Conservation (phyloP, 176 grass and related monocot species). For the Musa itinerans region DNA sequence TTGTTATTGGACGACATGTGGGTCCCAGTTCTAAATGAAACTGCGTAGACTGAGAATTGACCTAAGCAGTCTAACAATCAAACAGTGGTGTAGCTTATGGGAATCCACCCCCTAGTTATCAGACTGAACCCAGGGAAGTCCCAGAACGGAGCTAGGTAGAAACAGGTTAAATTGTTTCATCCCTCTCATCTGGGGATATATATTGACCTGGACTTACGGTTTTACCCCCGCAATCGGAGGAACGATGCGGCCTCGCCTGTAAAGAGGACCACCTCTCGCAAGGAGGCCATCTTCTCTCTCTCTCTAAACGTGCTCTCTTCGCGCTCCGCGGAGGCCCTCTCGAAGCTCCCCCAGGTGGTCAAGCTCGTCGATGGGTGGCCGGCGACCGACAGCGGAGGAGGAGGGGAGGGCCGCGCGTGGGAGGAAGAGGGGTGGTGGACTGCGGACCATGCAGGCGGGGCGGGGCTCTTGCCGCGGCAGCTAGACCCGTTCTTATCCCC, state of each 20-base stretch:
- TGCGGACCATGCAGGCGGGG: constrained; percentile 74
- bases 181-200: not conserved
- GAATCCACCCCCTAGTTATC: no score
- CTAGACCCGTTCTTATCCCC: constrained; percentile 31
- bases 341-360: not conserved
- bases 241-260: constrained; percentile 43
- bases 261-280: not conserved
- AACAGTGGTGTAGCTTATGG: no score
- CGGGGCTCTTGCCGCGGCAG: constrained; percentile 73
- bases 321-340: constrained; percentile 5
- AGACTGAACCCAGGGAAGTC: no score
- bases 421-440: constrained; percentile 38
- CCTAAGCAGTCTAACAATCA: no score
- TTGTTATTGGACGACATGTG: not conserved
- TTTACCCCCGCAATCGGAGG: constrained; percentile 34
- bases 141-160: no score
- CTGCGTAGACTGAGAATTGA: no score
- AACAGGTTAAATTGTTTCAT: no score
- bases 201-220: constrained; percentile 9
- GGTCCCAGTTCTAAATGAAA: not conserved
- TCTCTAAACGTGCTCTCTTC: constrained; percentile 13
- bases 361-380: constrained; percentile 46
- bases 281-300: not conserved
- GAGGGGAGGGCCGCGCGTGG: constrained; percentile 32
- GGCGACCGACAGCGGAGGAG: constrained; percentile 32